Evolutionary conservation across 2,329 filamentous ascomycete species (phyloP).

Genomic region (Myriosclerotinia curreyana): DNA sequence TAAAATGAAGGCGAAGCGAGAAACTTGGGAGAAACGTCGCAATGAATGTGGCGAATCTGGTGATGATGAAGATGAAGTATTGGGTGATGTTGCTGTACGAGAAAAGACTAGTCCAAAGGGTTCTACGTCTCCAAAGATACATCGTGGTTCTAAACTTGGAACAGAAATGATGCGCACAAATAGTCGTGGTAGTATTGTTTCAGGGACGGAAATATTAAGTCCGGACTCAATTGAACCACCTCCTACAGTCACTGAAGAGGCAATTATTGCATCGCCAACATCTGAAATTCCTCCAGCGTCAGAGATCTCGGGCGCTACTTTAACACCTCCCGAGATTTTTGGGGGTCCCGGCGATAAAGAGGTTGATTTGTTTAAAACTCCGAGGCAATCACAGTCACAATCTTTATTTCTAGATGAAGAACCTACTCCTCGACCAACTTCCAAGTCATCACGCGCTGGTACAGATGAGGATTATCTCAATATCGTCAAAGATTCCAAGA

Average conservation of each 20-base stretch:
- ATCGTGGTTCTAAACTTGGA: constrained; percentile 82
- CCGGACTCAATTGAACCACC: constrained; percentile 30
- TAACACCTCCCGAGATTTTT: constrained; percentile 36
- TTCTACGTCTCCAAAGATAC: constrained; percentile 47
- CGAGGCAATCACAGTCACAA: constrained; percentile 29
- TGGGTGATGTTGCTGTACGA: constrained; percentile 54
- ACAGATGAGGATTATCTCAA: background rate
- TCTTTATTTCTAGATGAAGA: constrained; percentile 18
- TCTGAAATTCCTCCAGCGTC: constrained; percentile 31
- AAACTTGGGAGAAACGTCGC: constrained; percentile 69
- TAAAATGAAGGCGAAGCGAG: constrained; percentile 69
- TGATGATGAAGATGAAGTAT: constrained; percentile 91
- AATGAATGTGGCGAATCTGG: constrained; percentile 80
- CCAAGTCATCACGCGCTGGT: background rate
- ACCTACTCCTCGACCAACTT: constrained; percentile 10
- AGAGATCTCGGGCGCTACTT: constrained; percentile 31
- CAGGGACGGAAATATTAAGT: constrained; percentile 27
- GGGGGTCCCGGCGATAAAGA: constrained; percentile 25
- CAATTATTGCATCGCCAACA: background rate
- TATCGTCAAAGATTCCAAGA: background rate
- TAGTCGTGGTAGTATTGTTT: constrained; percentile 75
- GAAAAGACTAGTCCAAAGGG: constrained; percentile 47
- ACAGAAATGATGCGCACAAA: constrained; percentile 98
- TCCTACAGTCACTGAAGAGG: constrained; percentile 32
- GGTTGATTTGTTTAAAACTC: constrained; percentile 36